Percentiles rank a stretch among this genome's conserved stretches.
Evolutionary conservation across 108 stramenopile species (phyloP).

Genomic region (Aureococcus anophagefferens): DNA sequence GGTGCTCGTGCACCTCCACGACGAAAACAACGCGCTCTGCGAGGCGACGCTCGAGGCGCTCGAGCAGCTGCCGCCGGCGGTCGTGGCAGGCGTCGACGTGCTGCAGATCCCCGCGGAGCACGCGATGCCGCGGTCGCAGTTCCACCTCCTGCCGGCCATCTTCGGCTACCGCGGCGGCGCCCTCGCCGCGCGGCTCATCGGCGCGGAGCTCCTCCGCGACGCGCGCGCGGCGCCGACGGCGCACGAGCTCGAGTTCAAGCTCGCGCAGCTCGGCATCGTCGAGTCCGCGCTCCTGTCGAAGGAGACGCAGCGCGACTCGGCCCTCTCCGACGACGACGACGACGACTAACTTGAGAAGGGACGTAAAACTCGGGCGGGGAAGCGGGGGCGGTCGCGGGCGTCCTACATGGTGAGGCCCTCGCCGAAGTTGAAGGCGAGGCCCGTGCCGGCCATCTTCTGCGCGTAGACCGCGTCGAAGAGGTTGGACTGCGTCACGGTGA

Average conservation of each 20-base stretch:
- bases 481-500: constrained; percentile 21
- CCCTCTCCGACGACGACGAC: too few relatives aligned
- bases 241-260: background rate
- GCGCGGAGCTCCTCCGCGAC: background rate
- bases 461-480: constrained; percentile 17
- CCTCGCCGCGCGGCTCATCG: background rate
- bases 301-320: too few relatives aligned
- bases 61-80: background rate
- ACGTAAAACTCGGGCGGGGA: too few relatives aligned
- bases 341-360: too few relatives aligned
- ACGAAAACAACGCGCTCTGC: background rate
- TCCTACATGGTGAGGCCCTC: constrained; percentile 23
- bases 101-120: background rate
- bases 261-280: background rate
- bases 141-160: background rate
- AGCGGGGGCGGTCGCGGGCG: too few relatives aligned
- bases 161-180: background rate
- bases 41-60: background rate
- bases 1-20: background rate
- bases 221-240: background rate
- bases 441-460: constrained; percentile 9
- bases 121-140: background rate
- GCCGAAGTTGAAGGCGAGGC: constrained; percentile 18
- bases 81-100: background rate
- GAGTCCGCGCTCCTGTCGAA: too few relatives aligned